Percentiles rank a stretch among this genome's conserved stretches.
phyloP scores from a whole-genome alignment of 257 asterid genomes.

The Asclepias syriaca region DNA sequence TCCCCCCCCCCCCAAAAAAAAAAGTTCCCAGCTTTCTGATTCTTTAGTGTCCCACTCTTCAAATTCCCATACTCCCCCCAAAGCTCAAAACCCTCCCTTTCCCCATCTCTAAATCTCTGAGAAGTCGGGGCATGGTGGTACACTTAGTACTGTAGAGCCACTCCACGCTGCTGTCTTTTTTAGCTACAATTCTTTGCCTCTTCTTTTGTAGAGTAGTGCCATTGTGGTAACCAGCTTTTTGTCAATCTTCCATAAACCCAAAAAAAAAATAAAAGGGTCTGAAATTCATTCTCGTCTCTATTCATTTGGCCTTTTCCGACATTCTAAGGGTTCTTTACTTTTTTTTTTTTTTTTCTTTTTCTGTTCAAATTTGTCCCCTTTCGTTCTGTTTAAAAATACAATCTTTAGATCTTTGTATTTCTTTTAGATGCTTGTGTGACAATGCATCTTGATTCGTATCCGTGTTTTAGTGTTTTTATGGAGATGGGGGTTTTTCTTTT shows the following conservation, averaged over 20 bases:
- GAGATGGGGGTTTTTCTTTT: neutral
- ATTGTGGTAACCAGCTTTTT: neutral
- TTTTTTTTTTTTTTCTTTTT: no score
- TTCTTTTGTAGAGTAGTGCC: neutral
- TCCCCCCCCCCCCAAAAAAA: no score
- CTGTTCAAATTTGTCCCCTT: neutral
- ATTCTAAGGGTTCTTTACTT: neutral
- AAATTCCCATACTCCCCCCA: neutral
- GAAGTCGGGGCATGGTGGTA: neutral
- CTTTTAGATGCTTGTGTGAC: neutral
- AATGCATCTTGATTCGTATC: neutral
- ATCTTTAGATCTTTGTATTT: neutral
- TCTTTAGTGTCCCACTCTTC: neutral
- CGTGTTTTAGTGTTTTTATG: neutral
- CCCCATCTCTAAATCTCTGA: neutral
- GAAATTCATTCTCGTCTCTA: neutral
- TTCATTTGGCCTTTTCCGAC: neutral
- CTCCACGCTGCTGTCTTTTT: neutral
- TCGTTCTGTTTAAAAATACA: neutral
- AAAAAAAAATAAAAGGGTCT: neutral
- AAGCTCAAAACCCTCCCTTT: no score
- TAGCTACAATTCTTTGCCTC: neutral
- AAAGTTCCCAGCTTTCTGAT: neutral
- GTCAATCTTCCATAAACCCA: neutral
- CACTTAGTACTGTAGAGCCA: neutral